Evolutionary conservation across 2,329 filamentous ascomycete species (phyloP).

Genomic region (Purpureocillium lavendulum): DNA sequence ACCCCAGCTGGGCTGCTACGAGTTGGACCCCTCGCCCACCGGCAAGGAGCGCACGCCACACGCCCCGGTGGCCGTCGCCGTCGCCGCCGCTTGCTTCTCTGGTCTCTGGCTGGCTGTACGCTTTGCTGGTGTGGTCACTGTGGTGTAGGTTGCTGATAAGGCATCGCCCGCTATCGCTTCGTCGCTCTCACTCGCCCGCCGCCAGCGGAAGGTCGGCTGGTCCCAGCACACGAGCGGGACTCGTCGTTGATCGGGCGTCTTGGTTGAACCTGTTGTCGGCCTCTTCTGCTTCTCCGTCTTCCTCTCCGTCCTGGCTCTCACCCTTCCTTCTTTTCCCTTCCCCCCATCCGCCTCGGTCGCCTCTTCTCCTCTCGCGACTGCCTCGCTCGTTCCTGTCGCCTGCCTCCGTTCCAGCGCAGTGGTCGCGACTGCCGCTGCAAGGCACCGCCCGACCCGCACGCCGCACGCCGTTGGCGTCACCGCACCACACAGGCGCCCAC

Average conservation of each 20-base stretch:
- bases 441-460: neutral
- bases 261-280: neutral
- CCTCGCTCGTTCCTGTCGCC: neutral
- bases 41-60: too few species aligned
- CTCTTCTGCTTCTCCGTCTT: neutral
- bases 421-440: constrained; percentile 1
- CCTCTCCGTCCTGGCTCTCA: neutral
- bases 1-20: too few species aligned
- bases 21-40: too few species aligned
- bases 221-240: neutral
- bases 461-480: neutral
- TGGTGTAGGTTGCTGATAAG: constrained; percentile 1
- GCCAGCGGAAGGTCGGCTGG: neutral
- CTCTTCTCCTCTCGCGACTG: neutral
- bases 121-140: too few species aligned
- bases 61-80: too few species aligned
- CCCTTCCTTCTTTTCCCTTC: too few species aligned
- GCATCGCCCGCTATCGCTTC: neutral
- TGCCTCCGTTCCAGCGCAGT: too few species aligned
- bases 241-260: neutral
- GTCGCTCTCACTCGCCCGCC: neutral
- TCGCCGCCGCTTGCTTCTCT: too few species aligned
- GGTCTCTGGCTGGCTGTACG: too few species aligned
- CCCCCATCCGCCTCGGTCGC: too few species aligned
- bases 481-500: neutral